Evolutionary conservation across 2,329 filamentous ascomycete species (phyloP).

Genomic region (Exophiala aquamarina): DNA sequence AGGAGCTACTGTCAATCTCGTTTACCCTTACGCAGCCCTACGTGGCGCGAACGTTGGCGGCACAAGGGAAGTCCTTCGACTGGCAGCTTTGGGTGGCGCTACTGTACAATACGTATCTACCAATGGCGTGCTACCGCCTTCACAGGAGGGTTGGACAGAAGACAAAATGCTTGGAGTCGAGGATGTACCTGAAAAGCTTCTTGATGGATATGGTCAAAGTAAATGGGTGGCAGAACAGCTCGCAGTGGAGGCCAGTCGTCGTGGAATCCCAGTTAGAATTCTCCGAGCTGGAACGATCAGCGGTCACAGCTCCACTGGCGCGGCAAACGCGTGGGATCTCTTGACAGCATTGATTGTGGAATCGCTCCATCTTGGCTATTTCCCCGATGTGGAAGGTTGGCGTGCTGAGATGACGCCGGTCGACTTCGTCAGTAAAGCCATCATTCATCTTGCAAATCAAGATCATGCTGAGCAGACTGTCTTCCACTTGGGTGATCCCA

Average conservation of each 20-base stretch:
- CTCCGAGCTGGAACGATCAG: constrained; percentile 76
- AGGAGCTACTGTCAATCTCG: constrained; percentile 75
- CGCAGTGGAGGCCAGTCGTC: constrained; percentile 65
- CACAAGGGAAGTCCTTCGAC: constrained; percentile 71
- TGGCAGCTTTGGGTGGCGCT: constrained; percentile 66
- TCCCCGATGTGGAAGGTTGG: constrained; percentile 72
- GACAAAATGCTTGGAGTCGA: constrained; percentile 65
- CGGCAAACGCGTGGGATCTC: constrained; percentile 76
- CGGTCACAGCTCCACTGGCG: constrained; percentile 72
- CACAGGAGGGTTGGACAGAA: constrained; percentile 69
- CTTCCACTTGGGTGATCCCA: constrained; percentile 73
- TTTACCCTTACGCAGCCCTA: constrained; percentile 74
- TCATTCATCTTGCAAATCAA: constrained; percentile 68
- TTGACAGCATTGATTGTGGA: constrained; percentile 75
- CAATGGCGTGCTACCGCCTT: constrained; percentile 74
- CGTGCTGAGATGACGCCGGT: constrained; percentile 81
- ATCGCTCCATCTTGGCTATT: constrained; percentile 69
- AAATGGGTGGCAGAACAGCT: constrained; percentile 81
- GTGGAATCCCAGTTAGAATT: constrained; percentile 69
- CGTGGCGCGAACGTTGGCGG: constrained; percentile 75
- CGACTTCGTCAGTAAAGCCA: constrained; percentile 75
- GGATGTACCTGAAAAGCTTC: constrained; percentile 66
- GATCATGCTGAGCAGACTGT: constrained; percentile 61
- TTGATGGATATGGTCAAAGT: constrained; percentile 75
- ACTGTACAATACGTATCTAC: constrained; percentile 79